phyloP scores from a whole-genome alignment of 139 green algal species.

The Chlorella sorokiniana region DNA sequence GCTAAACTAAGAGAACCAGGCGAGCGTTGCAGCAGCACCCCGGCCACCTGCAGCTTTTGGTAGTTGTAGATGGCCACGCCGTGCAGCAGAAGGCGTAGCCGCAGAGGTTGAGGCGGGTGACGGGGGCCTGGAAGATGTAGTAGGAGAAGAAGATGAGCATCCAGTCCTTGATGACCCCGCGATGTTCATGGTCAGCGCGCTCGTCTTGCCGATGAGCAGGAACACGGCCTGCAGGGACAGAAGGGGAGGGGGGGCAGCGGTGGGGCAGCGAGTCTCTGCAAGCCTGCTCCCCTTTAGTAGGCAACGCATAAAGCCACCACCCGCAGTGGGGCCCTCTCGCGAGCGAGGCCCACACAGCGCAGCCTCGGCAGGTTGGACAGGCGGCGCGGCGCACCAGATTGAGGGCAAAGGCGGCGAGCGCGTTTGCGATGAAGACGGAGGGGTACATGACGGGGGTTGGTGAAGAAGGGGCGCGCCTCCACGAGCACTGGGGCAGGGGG shows the following conservation, averaged over 20 bases:
- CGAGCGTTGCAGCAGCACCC: no score
- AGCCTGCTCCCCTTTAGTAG: no score
- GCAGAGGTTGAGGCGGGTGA: conserved; percentile 86
- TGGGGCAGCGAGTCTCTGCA: background rate
- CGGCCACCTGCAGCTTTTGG: conserved; percentile 44
- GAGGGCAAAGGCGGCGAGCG: conserved; percentile 80
- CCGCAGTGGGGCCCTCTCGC: no score
- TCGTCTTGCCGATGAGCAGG: conserved; percentile 92
- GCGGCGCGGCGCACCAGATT: conserved; percentile 40
- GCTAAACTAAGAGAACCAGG: no score
- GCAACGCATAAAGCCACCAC: no score
- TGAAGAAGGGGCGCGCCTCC: conserved; percentile 28
- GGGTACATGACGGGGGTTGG: conserved; percentile 39
- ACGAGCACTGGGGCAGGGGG: conserved; percentile 14
- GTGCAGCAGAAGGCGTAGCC: conserved; percentile 76
- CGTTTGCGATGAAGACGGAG: conserved; percentile 83
- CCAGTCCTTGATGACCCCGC: conserved; percentile 98
- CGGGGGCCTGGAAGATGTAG: conserved; percentile 84
- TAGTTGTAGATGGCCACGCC: conserved; percentile 52
- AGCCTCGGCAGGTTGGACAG: background rate
- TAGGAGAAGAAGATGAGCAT: conserved; percentile 86
- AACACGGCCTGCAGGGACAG: conserved; percentile 69
- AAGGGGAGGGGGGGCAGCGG: no score
- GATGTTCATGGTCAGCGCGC: conserved; percentile 97
- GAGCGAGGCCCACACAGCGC: no score